Base-by-base conservation (phyloP, 2,329 filamentous ascomycete species). In the Fusarium solani-melongenae region DNA sequence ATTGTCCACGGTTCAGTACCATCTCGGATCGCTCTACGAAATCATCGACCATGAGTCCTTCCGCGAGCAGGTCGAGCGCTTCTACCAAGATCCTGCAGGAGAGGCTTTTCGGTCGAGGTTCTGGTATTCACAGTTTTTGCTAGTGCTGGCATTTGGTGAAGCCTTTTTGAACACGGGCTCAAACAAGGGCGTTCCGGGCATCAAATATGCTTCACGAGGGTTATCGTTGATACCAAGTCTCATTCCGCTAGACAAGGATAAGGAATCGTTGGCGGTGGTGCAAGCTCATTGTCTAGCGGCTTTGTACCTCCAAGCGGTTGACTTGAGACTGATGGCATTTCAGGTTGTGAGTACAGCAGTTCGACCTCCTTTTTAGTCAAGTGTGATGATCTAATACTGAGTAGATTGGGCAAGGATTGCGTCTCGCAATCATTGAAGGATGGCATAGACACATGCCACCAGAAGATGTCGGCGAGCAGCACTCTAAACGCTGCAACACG, bases 371-470 rank as follows among this genome's bases (percentile, higher is more conserved):
- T 33, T 57, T 17, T 29, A 14, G 7, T 24, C 5, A 6, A 36
- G 14, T 24, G 33, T 14, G n/a, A 6, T 34, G 11, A 34, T 22
- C 55, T 41, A 9, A 67, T 31, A 14, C 9, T 9, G 4, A 3
- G n/a, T 39, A 68, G 66, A 65, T 68, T 9, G 62, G 62, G 6
- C 62, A 65, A 31, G 66, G 33, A 2, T 31, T 68, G 20, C 61
- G 66, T 34, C 53, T 68, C 3, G 44, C 39, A 12, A 20, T 65
- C 8, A 60, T 65, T 12, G 66, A 68, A 11, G 66, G 62, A 14
- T 65, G 56, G 61, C 66, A 68, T 34, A 36, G 66, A n/a, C 61
- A 68, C n/a, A 60, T 65, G 61, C 55, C 66, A 9, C 49, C 62
- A 22, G 62, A 64, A 5, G 33, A 64, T 17, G 66, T 68, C 6